Conservation (phyloP, 129 eudicot species). For the Deinandra increscens region DNA sequence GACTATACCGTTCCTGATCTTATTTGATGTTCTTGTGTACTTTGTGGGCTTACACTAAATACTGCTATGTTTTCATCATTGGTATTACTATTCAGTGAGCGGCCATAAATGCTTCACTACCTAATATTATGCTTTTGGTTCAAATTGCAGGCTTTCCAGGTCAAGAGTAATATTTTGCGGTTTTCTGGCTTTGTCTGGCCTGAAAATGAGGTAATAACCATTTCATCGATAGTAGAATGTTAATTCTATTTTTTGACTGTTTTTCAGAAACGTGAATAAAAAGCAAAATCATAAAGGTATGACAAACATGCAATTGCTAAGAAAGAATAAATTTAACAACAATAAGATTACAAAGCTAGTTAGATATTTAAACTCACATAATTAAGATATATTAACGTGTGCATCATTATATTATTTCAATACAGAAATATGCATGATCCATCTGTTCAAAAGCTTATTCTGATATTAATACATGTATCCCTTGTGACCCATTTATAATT, state of each 20-base stretch:
- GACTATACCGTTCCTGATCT: neutral
- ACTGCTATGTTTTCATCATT: constrained; percentile 2
- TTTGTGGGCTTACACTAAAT: constrained; percentile 15
- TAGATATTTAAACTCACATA: neutral
- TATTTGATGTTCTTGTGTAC: constrained; percentile 7
- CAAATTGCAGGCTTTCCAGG: constrained; percentile 68
- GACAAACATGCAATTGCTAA: neutral
- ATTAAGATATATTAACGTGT: neutral
- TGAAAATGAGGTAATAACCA: constrained; percentile 68
- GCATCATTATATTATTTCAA: neutral
- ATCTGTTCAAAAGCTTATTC: neutral
- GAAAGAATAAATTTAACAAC: neutral
- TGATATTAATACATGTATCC: neutral
- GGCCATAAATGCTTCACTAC: neutral
- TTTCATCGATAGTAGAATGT: constrained; percentile 14
- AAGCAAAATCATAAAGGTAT: neutral
- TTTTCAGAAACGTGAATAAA: neutral
- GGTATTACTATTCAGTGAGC: constrained; percentile 3
- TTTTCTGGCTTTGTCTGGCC: constrained; percentile 95
- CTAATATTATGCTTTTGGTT: constrained; percentile 7
- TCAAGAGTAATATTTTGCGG: constrained; percentile 71
- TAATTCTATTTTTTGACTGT: constrained; percentile 12
- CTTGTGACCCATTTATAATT: neutral
- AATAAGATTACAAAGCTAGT: neutral
- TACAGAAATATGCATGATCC: neutral